These are phyloP conservation scores for Halophytophthora batemanensis DNA, from an alignment of 352 stramenopile species.

Conservation along the genomic window DNA sequence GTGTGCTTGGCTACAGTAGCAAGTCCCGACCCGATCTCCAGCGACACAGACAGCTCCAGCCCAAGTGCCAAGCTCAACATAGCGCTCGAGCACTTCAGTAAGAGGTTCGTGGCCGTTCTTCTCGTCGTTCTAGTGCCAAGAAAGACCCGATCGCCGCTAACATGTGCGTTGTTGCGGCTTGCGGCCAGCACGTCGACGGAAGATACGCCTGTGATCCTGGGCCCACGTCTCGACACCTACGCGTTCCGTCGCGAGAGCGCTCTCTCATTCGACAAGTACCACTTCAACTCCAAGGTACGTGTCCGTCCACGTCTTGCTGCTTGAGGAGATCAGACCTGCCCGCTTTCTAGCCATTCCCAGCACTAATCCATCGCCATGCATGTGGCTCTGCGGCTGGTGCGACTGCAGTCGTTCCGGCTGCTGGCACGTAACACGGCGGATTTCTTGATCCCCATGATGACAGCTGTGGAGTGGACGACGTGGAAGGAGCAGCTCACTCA, in stretches of 20 bases:
- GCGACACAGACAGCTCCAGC: slow-evolving; percentile 28
- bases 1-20: slow-evolving; percentile 68
- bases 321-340: background rate
- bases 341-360: background rate
- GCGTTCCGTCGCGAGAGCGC: slow-evolving; percentile 59
- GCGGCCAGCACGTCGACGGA: slow-evolving; percentile 58
- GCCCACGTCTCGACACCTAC: slow-evolving; percentile 71
- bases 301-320: background rate
- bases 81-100: slow-evolving; percentile 73
- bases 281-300: slow-evolving; percentile 81
- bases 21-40: slow-evolving; percentile 37
- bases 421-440: slow-evolving; percentile 72
- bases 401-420: slow-evolving; percentile 62
- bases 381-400: slow-evolving; percentile 11
- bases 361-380: slow-evolving; percentile 3
- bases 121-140: too few species aligned
- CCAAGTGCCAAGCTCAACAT: slow-evolving; percentile 46
- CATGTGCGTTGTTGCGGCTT: slow-evolving; percentile 1
- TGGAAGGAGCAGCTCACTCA: slow-evolving; percentile 79
- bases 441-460: slow-evolving; percentile 82
- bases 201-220: slow-evolving; percentile 61
- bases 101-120: slow-evolving; percentile 39
- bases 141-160: too few species aligned
- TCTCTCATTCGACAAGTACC: slow-evolving; percentile 68
- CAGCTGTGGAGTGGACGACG: slow-evolving; percentile 75